Percentiles rank a stretch among this genome's conserved stretches.
Evolutionary conservation across 139 green algal species (phyloP).

Genomic region (Closterium sp.): DNA sequence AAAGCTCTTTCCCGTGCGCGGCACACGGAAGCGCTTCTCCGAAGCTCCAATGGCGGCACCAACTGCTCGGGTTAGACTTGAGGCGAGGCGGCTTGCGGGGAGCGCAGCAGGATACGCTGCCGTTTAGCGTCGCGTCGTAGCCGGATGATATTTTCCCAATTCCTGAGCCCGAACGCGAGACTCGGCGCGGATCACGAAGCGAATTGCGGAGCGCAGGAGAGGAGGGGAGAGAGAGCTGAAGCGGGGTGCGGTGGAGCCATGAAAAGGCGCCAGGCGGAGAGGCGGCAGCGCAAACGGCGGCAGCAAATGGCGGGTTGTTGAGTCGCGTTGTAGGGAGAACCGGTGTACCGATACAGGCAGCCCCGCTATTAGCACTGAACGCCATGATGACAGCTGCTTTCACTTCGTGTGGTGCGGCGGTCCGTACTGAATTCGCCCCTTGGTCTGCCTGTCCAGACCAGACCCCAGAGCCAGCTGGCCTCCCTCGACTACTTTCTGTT

Average conservation of each 20-base stretch:
- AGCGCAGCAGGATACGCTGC: neutral
- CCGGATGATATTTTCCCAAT: neutral
- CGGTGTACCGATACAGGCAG: neutral
- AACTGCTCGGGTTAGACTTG: neutral
- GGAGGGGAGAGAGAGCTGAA: neutral
- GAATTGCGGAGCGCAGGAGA: neutral
- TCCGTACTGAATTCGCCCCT: too few relatives aligned
- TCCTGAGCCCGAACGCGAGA: neutral
- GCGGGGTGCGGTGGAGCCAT: too few relatives aligned
- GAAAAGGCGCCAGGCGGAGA: neutral
- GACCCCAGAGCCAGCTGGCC: too few relatives aligned
- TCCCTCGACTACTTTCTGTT: too few relatives aligned
- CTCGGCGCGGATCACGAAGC: neutral
- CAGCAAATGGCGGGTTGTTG: neutral
- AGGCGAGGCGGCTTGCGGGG: neutral
- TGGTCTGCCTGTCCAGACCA: too few relatives aligned
- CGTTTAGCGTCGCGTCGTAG: neutral
- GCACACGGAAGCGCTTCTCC: neutral
- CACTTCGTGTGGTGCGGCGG: neutral
- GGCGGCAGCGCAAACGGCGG: neutral
- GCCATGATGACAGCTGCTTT: too few relatives aligned
- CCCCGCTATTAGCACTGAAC: neutral
- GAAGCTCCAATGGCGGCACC: neutral
- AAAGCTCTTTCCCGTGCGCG: neutral
- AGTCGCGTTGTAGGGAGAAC: neutral